Evolutionary conservation across 1,284 basidiomycete genomes (phyloP).

Genomic region (Neolentinus lepideus): DNA sequence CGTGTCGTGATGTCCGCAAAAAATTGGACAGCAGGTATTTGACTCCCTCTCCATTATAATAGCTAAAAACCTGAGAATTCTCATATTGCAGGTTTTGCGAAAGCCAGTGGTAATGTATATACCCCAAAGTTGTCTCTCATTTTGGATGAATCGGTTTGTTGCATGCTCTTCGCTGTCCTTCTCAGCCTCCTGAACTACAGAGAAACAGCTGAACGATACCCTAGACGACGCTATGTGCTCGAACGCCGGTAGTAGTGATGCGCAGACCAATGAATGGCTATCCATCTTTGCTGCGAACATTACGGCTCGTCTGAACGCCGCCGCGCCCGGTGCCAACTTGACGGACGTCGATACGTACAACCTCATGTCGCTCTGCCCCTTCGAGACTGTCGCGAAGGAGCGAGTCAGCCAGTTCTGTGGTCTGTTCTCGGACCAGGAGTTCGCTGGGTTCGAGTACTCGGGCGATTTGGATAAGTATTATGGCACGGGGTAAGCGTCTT

Average conservation of each 20-base stretch:
- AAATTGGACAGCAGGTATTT: slow-evolving; percentile 65
- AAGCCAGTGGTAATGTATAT: slow-evolving; percentile 15
- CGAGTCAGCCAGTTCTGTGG: slow-evolving; percentile 62
- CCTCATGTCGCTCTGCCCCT: slow-evolving; percentile 72
- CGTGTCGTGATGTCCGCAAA: slow-evolving; percentile 63
- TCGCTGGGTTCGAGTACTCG: slow-evolving; percentile 59
- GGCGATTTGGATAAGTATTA: slow-evolving; percentile 78
- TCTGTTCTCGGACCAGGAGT: slow-evolving; percentile 55
- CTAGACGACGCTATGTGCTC: slow-evolving; percentile 67
- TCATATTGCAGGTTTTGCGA: slow-evolving; percentile 39
- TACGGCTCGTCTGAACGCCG: slow-evolving; percentile 51
- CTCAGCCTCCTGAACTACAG: too few species aligned
- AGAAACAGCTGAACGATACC: slow-evolving; percentile 56
- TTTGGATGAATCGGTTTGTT: slow-evolving; percentile 41
- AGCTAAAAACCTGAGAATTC: slow-evolving; percentile 1
- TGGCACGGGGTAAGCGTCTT: slow-evolving; percentile 48
- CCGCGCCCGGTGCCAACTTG: slow-evolving; percentile 58
- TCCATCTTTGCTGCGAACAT: slow-evolving; percentile 49
- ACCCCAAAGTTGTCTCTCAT: slow-evolving; percentile 43
- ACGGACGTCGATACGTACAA: slow-evolving; percentile 47
- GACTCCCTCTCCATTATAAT: neutral
- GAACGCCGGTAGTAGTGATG: slow-evolving; percentile 39
- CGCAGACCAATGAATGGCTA: slow-evolving; percentile 45
- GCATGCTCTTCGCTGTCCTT: slow-evolving; percentile 2
- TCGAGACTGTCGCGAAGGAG: slow-evolving; percentile 56